A percentile compares a stretch with the other conserved stretches of the same genome.
These are phyloP conservation scores for Phytophthora sojae DNA, from an alignment of 352 stramenopile species.

Conservation along the genomic window DNA sequence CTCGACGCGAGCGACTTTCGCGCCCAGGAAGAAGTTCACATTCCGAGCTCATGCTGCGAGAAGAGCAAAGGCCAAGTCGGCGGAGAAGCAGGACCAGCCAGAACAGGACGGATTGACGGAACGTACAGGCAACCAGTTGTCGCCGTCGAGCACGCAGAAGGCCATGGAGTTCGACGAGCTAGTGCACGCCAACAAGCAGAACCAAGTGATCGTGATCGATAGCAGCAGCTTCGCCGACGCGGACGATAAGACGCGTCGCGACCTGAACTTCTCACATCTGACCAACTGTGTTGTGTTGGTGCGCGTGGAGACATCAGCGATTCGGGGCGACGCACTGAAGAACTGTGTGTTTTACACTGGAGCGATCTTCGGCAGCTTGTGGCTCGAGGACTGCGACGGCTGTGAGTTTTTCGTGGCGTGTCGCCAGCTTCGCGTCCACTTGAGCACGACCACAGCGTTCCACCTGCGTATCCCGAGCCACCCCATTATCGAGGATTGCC, in stretches of 20 bases:
- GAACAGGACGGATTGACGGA: conserved; percentile 14
- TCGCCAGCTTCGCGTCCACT: conserved; percentile 89
- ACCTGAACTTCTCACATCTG: conserved; percentile 78
- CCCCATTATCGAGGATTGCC: conserved; percentile 93
- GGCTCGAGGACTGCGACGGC: conserved; percentile 80
- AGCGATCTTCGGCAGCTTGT: conserved; percentile 85
- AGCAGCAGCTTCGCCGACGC: conserved; percentile 50
- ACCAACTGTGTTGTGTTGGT: conserved; percentile 79
- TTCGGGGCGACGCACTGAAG: conserved; percentile 72
- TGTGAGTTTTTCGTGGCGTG: conserved; percentile 88
- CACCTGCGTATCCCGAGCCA: conserved; percentile 85
- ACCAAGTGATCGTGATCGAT: conserved; percentile 80
- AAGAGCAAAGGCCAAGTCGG: conserved; percentile 29
- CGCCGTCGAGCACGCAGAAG: conserved; percentile 2
- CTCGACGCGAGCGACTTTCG: conserved; percentile 64
- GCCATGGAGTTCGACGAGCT: conserved; percentile 59
- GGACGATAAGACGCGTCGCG: conserved; percentile 47
- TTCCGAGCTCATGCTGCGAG: conserved; percentile 58
- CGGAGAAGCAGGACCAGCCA: conserved; percentile 28
- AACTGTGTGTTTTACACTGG: conserved; percentile 81
- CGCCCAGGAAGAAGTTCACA: conserved; percentile 87
- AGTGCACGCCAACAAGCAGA: conserved; percentile 58
- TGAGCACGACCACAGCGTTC: conserved; percentile 72
- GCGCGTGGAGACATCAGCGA: conserved; percentile 72
- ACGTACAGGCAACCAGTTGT: conserved; percentile 14